Evolutionary conservation across 495 filamentous ascomycete species (phyloP).

Genomic region (Penicillium daleae): DNA sequence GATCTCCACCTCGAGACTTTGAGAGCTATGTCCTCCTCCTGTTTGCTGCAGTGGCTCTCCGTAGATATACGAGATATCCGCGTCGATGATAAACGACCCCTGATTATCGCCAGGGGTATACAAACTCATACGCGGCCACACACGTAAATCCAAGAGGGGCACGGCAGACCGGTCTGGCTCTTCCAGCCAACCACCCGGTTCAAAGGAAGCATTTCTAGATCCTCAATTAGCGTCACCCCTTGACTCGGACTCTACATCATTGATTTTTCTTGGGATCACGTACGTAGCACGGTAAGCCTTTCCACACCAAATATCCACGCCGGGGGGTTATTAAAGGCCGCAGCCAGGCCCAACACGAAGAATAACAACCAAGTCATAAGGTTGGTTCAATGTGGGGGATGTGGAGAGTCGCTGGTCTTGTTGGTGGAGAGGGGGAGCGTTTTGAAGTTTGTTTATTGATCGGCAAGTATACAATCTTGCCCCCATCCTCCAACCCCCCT

Average conservation of each 20-base stretch:
- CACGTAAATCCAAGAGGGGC: constrained; percentile 57
- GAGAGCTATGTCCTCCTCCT: constrained; percentile 11
- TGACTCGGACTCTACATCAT: too few species aligned
- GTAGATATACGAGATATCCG: constrained; percentile 54
- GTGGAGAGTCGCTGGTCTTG: background rate
- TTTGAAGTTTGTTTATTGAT: constrained; percentile 6
- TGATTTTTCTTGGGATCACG: constrained; percentile 6
- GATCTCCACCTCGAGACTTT: constrained; percentile 12
- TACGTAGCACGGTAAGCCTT: constrained; percentile 59
- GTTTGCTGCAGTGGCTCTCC: constrained; percentile 47
- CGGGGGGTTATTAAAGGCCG: constrained; percentile 35
- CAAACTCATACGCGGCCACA: constrained; percentile 62
- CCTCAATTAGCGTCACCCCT: background rate
- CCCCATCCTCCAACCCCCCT: constrained; percentile 12
- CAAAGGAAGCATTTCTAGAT: constrained; percentile 55
- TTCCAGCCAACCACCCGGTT: constrained; percentile 62
- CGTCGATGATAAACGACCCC: constrained; percentile 64
- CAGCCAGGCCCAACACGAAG: constrained; percentile 12
- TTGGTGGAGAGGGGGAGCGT: background rate
- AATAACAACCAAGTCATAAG: constrained; percentile 16
- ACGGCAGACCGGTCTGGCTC: constrained; percentile 47
- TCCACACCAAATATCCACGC: constrained; percentile 57
- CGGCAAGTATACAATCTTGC: constrained; percentile 4
- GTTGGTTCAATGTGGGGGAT: background rate
- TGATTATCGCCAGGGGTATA: constrained; percentile 59